Evolutionary conservation across 345 rosid genomes (phyloP), one percentile per base, ranked within the genome.

Genomic region (Populus davidiana): DNA sequence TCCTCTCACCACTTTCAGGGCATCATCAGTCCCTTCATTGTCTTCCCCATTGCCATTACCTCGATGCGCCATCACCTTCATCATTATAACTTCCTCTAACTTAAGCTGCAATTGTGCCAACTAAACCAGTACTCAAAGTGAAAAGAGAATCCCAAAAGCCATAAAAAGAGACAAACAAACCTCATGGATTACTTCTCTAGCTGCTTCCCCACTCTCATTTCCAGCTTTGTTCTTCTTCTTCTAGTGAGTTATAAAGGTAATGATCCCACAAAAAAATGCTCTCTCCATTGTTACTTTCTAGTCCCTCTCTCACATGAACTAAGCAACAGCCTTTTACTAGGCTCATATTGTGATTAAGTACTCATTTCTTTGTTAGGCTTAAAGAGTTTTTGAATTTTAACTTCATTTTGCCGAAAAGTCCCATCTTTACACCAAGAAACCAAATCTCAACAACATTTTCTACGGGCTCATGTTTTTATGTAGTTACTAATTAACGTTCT

Each of bases 231-330:
- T 64, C 23, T 66, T 52, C 78, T 75, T 12, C 72, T 79, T 11
- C 69, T 81, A 16, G 36, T 63, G 38, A 74, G 73, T 74, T 65
- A 62, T 3, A 78, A 49, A 63, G 81, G 84, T 81, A 81, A 47
- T 20, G 39, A 18, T 11, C 20, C 10, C 14, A 23, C 4, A 35
- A 59, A n/a, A n/a, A 62, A 38, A 31, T 7, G 25, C 49, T 9
- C 10, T 35, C 29, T 67, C 41, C 25, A 21, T 8, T 38, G 6
- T 31, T 6, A 38, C 10, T 21, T 8, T 2, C 13, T 27, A 9
- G 63, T n/a, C 13, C 3, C 13, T 21, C 63, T 8, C 14, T 59
- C 14, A 23, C 6, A n/a, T 10, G 0, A 9, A 23, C 29, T n/a
- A n/a, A 59, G 13, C 16, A 9, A 23, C 29, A 4, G 47, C 62